These are phyloP conservation scores for Acanthamoeba castellanii DNA, from an alignment of 208 protist species.

Conservation along the genomic window DNA sequence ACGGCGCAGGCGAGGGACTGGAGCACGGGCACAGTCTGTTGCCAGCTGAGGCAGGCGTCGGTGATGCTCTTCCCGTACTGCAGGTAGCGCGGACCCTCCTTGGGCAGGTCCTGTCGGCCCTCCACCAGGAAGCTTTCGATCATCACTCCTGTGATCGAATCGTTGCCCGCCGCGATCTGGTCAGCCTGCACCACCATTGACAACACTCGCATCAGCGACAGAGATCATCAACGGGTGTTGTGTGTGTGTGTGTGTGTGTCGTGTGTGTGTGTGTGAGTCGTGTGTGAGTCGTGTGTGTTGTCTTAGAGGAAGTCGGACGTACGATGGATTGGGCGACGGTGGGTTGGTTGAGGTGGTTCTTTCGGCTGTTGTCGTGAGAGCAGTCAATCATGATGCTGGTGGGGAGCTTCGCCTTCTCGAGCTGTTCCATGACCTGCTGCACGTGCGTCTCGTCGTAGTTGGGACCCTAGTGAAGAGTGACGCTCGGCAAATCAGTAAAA, in stretches of 20 bases:
- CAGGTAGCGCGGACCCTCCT: conserved; percentile 70
- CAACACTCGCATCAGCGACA: neutral
- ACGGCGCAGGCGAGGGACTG: conserved; percentile 78
- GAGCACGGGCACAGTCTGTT: conserved; percentile 80
- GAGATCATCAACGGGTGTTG: neutral
- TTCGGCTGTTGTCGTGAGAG: conserved; percentile 87
- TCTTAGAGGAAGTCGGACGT: conserved; percentile 10
- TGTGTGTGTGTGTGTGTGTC: neutral
- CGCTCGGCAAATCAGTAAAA: no score
- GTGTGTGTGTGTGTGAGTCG: no score
- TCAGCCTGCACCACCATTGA: conserved; percentile 7
- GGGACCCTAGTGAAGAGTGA: neutral
- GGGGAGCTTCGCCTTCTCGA: neutral
- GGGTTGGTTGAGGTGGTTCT: conserved; percentile 88
- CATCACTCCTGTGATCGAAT: conserved; percentile 87
- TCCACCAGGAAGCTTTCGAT: conserved; percentile 88
- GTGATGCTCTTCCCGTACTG: conserved; percentile 86
- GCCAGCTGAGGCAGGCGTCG: conserved; percentile 86
- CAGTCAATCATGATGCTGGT: conserved; percentile 88
- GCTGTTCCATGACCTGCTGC: neutral
- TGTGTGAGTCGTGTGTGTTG: no score
- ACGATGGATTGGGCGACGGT: conserved; percentile 74
- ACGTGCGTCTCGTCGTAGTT: conserved; percentile 64
- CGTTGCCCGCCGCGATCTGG: conserved; percentile 73
- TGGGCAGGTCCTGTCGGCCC: conserved; percentile 83